Percentiles rank a stretch among this genome's conserved stretches.
Conservation (phyloP, 352 stramenopile genomes). For the Globisporangium orthogonon region DNA sequence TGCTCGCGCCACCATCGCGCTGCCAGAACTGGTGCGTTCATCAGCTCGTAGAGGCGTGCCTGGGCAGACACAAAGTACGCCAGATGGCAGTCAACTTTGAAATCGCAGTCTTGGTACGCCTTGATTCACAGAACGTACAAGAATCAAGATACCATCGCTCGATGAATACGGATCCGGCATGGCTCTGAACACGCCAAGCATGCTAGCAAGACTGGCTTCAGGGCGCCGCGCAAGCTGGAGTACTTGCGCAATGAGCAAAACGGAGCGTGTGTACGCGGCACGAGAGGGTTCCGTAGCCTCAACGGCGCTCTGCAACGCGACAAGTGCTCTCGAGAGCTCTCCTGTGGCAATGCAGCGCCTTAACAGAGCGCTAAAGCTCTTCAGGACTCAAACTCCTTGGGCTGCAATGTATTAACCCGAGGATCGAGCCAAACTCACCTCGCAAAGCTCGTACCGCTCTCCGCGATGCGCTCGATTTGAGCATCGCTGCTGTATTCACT, state of each 20-base stretch:
- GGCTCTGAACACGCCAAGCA: slow-evolving; percentile 32
- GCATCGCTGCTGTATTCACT: slow-evolving; percentile 9
- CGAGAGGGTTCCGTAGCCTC: slow-evolving; percentile 25
- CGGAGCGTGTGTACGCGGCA: slow-evolving; percentile 19
- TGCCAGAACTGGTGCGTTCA: slow-evolving; percentile 10
- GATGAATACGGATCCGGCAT: slow-evolving; percentile 43
- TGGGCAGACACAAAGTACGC: not conserved
- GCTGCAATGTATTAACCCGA: too few species aligned
- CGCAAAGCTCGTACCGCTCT: slow-evolving; percentile 20
- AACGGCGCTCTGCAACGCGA: slow-evolving; percentile 35
- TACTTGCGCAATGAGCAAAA: slow-evolving; percentile 39
- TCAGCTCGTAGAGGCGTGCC: slow-evolving; percentile 31
- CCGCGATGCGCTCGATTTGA: slow-evolving; percentile 14
- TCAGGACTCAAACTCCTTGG: too few species aligned
- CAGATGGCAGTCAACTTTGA: not conserved
- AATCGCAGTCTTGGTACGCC: not conserved
- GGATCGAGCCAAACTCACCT: slow-evolving; percentile 1
- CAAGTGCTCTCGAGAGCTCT: slow-evolving; percentile 32
- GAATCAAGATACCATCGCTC: slow-evolving; percentile 30
- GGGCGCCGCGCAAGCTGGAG: slow-evolving; percentile 21
- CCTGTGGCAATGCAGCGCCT: slow-evolving; percentile 40
- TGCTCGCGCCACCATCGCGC: slow-evolving; percentile 37
- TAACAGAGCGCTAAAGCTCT: not conserved
- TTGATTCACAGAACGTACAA: slow-evolving; percentile 21
- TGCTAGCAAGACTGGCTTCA: slow-evolving; percentile 24